Base-by-base conservation (phyloP, 2,329 filamentous ascomycete species). In the Venturia effusa region DNA sequence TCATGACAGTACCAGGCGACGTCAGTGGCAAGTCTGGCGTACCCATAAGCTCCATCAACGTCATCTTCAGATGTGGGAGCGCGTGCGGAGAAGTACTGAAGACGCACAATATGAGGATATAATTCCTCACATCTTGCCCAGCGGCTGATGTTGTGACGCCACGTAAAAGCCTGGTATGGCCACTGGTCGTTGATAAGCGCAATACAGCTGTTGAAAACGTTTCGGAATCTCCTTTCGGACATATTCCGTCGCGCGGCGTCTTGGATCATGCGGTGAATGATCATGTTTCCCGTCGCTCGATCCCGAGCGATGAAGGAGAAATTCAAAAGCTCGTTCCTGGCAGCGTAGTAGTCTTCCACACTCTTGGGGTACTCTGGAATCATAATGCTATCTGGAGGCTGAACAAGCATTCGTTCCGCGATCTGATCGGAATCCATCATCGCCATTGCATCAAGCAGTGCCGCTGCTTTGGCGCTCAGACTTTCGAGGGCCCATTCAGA, bases 1-100 rank as follows among this genome's bases (percentile, higher is more conserved):
- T 69, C 65, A 45, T 67, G 68, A 34, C 57, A 61, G 54, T 68
- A 68, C 66, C 66, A 68, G 6, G 65, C 66, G 27, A 63, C 64
- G 61, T 65, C 66, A 19, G 60, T 63, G n/a, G 67, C 43, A 17
- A 67, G 41, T 60, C 32, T 24, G 24, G 61, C 43, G 63, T 64
- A 62, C 61, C 64, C 43, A 59, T 62, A 65, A 34, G 61, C 61
- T 24, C 61, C 61, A 59, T 37, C 24, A 39, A 59, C 22, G 32
- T 63, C 61, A 41, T 57, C 27, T 32, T 60, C 27, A 57, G 27
- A 64, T 34, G 24, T n/a, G 24, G 30, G 37, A n/a, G 64, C 57
- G 40, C 41, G 27, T 41, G 48, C 67, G 41, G 32, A 64, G 15
- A 61, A 32, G 27, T 55, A 17, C 34, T 34, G 22, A 22, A 67